Evolutionary conservation across 1,284 basidiomycete genomes (phyloP), one percentile per base, ranked within the genome.

Genomic region (Cutaneotrichosporon cutaneum): DNA sequence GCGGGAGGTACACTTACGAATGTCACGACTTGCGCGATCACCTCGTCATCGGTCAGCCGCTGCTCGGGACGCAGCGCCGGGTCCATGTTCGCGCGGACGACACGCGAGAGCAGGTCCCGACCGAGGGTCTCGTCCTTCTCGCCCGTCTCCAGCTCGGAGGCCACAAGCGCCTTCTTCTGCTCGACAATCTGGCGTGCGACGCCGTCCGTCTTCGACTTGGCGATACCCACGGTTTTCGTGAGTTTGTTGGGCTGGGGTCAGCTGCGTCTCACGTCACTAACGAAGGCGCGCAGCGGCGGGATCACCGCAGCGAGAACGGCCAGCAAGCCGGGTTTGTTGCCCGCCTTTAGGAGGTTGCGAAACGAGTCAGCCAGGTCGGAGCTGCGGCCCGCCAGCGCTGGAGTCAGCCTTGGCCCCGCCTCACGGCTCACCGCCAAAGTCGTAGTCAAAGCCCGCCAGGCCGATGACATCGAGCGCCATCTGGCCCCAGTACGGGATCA

Each of bases 1-100:
- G 5, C 30, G 24, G 24, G 24, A 22, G 36, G 16, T 16, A 6
- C 21, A 70, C 74, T 61, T 54, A 92, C 83, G 73, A 92, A 89
- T 0, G 88, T 90, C 11, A 87, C 86, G 63, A 92, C 88, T 74
- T 91, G 89, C 61, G 84, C 87, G 24, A 88, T 78, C 3, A 89
- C 85, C 70, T 92, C 89, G 13, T 82, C 79, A 50, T 85, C 83
- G 13, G 84, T 83, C 81, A 92, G 83, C 24, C 81, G 81, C 71
- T 88, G 84, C 0, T 80, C 79, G 0, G 82, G 75, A 6, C 79
- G 75, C 10, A 87, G 71, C 55, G 87, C 85, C 8, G 82, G 74
- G 2, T 84, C 81, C 67, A 85, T 75, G 71, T 87, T 88, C 6
- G 87, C 86, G 35, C 82, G 83, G 63, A 89, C 24, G 21, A 64